A percentile compares a stretch with the other conserved stretches of the same genome.
These are phyloP conservation scores for Lomentospora prolificans DNA, from an alignment of 2,329 filamentous ascomycete genomes.

Conservation along the genomic window DNA sequence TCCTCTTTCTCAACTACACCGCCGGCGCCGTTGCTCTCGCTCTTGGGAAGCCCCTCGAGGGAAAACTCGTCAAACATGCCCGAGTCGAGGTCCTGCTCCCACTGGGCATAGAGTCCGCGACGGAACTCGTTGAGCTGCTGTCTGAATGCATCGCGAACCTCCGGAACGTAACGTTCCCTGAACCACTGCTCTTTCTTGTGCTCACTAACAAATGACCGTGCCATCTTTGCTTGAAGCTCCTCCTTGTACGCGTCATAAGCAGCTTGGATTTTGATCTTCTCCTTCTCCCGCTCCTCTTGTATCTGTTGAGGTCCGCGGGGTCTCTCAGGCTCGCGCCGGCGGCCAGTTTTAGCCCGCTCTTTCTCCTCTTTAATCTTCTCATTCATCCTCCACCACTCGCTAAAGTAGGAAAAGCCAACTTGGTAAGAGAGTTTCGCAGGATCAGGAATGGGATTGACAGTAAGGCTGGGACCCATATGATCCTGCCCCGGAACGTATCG, in stretches of 20 bases:
- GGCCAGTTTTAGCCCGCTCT: constrained; percentile 60
- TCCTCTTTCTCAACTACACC: constrained; percentile 89
- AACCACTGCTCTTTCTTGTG: constrained; percentile 99
- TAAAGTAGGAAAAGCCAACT: constrained; percentile 77
- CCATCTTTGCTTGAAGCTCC: constrained; percentile 67
- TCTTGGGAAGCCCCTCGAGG: constrained; percentile 87
- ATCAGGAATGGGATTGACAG: constrained; percentile 59
- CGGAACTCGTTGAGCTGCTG: constrained; percentile 71
- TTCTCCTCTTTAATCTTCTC: constrained; percentile 76
- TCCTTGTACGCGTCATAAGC: constrained; percentile 60
- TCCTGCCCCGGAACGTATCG: constrained; percentile 75
- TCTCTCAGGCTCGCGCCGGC: constrained; percentile 54
- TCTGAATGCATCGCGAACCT: constrained; percentile 67
- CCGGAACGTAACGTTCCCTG: constrained; percentile 82
- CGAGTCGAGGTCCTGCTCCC: constrained; percentile 77
- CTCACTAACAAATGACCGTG: constrained; percentile 76
- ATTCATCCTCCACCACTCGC: constrained; percentile 78
- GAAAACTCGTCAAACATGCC: constrained; percentile 92
- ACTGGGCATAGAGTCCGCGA: constrained; percentile 68
- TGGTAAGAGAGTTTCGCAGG: constrained; percentile 66
- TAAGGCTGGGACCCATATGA: constrained; percentile 28
- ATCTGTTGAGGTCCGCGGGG: constrained; percentile 54
- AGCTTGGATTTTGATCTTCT: constrained; percentile 66
- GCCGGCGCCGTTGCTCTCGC: constrained; percentile 77
- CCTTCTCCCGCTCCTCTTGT: constrained; percentile 67